A percentile compares a stretch with the other conserved stretches of the same genome.
These are phyloP conservation scores for Sporisorium sorghi DNA, from an alignment of 1,284 basidiomycete species.

Conservation along the genomic window DNA sequence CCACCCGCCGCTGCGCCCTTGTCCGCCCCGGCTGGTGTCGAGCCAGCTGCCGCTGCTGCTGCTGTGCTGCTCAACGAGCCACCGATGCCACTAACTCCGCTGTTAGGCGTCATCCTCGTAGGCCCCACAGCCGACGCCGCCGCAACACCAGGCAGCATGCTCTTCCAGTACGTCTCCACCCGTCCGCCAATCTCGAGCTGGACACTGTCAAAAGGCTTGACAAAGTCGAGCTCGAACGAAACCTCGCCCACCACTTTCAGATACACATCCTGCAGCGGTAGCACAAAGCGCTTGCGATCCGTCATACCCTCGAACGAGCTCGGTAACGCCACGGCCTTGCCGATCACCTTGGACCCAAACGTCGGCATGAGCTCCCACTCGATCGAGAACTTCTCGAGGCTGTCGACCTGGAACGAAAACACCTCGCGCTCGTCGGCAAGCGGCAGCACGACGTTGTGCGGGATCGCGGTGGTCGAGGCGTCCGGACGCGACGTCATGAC, in stretches of 20 bases:
- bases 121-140: slow-evolving; percentile 33
- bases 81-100: slow-evolving; percentile 42
- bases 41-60: slow-evolving; percentile 20
- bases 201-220: slow-evolving; percentile 90
- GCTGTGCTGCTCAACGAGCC: slow-evolving; percentile 22
- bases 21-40: slow-evolving; percentile 16
- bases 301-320: slow-evolving; percentile 75
- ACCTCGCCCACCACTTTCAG: slow-evolving; percentile 96
- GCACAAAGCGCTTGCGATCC: slow-evolving; percentile 60
- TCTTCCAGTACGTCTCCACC: slow-evolving; percentile 70
- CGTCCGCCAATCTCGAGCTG: slow-evolving; percentile 95
- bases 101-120: slow-evolving; percentile 60
- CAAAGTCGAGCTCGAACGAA: slow-evolving; percentile 86
- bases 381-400: slow-evolving; percentile 79
- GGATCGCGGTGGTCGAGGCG: slow-evolving; percentile 76
- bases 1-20: slow-evolving; percentile 8
- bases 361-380: slow-evolving; percentile 97
- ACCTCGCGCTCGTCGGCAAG: slow-evolving; percentile 82
- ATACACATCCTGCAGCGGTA: slow-evolving; percentile 89
- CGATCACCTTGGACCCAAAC: slow-evolving; percentile 97
- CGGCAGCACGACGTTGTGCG: slow-evolving; percentile 76
- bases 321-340: slow-evolving; percentile 87
- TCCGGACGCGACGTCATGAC: slow-evolving; percentile 88
- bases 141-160: slow-evolving; percentile 59
- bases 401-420: slow-evolving; percentile 88